Evolutionary conservation across 495 filamentous ascomycete genomes (phyloP), one percentile per base, ranked within the genome.

Genomic region (Penicillium verhagenii): DNA sequence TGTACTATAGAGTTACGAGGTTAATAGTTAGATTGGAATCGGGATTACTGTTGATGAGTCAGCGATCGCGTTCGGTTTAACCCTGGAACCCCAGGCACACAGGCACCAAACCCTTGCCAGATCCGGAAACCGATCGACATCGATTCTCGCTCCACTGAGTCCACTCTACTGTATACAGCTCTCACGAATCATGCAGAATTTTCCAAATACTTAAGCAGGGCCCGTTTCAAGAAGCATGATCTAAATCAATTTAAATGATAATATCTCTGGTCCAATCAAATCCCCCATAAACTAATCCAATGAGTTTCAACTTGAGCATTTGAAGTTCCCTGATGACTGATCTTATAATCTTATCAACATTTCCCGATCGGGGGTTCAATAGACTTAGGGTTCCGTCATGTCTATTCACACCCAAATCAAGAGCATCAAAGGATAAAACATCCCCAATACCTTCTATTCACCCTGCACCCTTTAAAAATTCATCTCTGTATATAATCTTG

Each of bases 381-480:
- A 53, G 40, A 23, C 9, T 45, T 38, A 31, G 13, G n/a, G 16
- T 5, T 14, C 26, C 39, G 16, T 6, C 19, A 19, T 24, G 31
- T 44, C 54, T 68, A 68, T 68, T 59, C 44, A 66, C 6, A 47
- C 52, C 62, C 45, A 11, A 56, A 58, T 63, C 23, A 24, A 57
- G 63, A 54, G 50, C 26, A 14, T 37, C 20, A 20, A 50, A 14
- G 31, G 13, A 33, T 5, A 19, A 16, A 23, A 28, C 20, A 13
- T 28, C 21, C 23, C 28, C 20, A 52, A 56, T n/a, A n/a, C 13
- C 33, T 35, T n/a, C 54, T 54, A 58, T 47, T 56, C 45, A 47
- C 42, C 21, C 31, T 43, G 53, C 31, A 52, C 48, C 58, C 6
- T 35, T 13, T 2, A 13, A 14, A 48, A 14, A 47, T 4, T 14